Evolutionary conservation across 2,329 filamentous ascomycete genomes (phyloP).

Genomic region (Pseudopithomyces maydicus): DNA sequence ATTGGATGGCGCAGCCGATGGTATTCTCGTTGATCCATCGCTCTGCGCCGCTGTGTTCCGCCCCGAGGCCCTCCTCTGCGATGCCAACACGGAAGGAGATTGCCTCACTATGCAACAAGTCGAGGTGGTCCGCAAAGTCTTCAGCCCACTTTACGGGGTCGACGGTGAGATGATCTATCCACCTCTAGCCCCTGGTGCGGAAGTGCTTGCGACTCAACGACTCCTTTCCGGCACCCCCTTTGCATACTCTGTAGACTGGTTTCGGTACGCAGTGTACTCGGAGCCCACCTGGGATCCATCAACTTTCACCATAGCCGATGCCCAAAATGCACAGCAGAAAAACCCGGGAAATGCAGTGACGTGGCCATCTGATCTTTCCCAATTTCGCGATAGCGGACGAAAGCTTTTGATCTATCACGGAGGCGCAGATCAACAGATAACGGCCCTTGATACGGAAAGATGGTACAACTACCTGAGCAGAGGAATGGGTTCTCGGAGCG

Average conservation of each 20-base stretch:
- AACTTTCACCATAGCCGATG: conserved; percentile 14
- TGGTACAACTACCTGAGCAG: conserved; percentile 52
- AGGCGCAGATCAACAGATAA: conserved; percentile 51
- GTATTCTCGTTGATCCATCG: conserved; percentile 52
- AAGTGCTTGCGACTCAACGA: conserved; percentile 44
- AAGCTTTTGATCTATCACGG: conserved; percentile 55
- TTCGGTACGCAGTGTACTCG: conserved; percentile 50
- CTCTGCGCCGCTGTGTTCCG: conserved; percentile 43
- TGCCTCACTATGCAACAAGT: conserved; percentile 53
- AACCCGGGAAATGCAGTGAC: conserved; percentile 46
- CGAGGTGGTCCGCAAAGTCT: conserved; percentile 49
- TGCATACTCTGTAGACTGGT: conserved; percentile 49
- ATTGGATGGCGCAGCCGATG: conserved; percentile 55
- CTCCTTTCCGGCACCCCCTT: conserved; percentile 47
- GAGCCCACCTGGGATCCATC: conserved; percentile 38
- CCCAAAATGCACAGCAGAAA: conserved; percentile 36
- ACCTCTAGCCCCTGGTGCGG: conserved; percentile 53
- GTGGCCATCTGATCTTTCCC: conserved; percentile 39
- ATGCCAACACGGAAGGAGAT: conserved; percentile 18
- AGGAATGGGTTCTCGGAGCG: conserved; percentile 14
- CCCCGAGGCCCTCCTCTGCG: conserved; percentile 46
- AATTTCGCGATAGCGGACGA: conserved; percentile 42
- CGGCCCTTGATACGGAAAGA: conserved; percentile 47
- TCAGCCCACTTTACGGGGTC: conserved; percentile 47
- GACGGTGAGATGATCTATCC: conserved; percentile 55